Evolutionary conservation across 176 grass and related monocot species (phyloP).

Genomic region (Hordeum vulgare): MorexV3_pseudomolecules_assembly NC_058522.1:536910473-536910972

Average conservation of each 20-base stretch:
- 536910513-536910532: constrained; percentile 17
- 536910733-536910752: background rate
- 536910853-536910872: background rate
- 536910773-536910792: background rate
- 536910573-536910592: background rate
- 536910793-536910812: background rate
- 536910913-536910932: too few relatives aligned
- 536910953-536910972: background rate
- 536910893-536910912: background rate
- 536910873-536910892: background rate
- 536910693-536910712: too few relatives aligned
- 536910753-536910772: background rate
- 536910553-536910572: too few relatives aligned
- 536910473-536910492: too few relatives aligned
- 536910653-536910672: background rate
- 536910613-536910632: background rate
- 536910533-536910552: background rate
- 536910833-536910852: background rate
- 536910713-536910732: background rate
- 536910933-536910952: background rate
- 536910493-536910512: background rate
- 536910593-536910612: background rate
- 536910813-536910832: background rate
- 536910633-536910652: constrained; percentile 7
- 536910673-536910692: background rate